phyloP scores from a whole-genome alignment of 177 flowering plant species.

The Vitis hybrid region DNA sequence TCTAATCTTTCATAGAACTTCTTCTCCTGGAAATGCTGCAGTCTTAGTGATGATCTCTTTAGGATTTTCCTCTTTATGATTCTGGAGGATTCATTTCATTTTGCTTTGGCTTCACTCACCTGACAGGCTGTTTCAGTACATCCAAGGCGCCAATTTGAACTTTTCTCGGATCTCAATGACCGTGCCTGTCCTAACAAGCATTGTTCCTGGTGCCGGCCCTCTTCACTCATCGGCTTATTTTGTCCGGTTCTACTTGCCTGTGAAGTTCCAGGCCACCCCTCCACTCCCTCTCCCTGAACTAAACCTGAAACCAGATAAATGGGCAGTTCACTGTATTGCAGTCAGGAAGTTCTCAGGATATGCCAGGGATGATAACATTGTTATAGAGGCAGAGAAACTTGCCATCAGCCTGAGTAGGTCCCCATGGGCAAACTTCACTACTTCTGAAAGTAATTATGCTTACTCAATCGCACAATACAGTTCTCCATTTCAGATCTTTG shows the following conservation, averaged over 20 bases:
- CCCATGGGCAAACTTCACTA: conserved; percentile 66
- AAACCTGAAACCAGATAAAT: conserved; percentile 39
- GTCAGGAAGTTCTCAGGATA: conserved; percentile 80
- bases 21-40: too few relatives aligned
- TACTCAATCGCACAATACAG: conserved; percentile 84
- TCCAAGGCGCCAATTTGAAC: conserved; percentile 80
- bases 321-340: conserved; percentile 59
- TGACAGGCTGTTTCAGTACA: conserved; percentile 75
- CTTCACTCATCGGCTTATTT: conserved; percentile 67
- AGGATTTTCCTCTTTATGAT: neutral
- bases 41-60: too few relatives aligned
- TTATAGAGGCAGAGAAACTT: conserved; percentile 69
- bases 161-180: conserved; percentile 64
- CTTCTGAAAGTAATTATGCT: conserved; percentile 43
- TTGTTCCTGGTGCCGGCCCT: conserved; percentile 75
- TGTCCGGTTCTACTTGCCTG: conserved; percentile 63
- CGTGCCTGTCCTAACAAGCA: conserved; percentile 63
- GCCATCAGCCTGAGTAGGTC: conserved; percentile 69
- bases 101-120: neutral
- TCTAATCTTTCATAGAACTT: too few relatives aligned
- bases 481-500: conserved; percentile 57
- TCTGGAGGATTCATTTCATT: neutral
- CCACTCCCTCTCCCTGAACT: conserved; percentile 76
- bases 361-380: conserved; percentile 60
- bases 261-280: conserved; percentile 58